phyloP scores from a whole-genome alignment of 768 basidiomycete genomes.

The Leccinum variicolor region DNA sequence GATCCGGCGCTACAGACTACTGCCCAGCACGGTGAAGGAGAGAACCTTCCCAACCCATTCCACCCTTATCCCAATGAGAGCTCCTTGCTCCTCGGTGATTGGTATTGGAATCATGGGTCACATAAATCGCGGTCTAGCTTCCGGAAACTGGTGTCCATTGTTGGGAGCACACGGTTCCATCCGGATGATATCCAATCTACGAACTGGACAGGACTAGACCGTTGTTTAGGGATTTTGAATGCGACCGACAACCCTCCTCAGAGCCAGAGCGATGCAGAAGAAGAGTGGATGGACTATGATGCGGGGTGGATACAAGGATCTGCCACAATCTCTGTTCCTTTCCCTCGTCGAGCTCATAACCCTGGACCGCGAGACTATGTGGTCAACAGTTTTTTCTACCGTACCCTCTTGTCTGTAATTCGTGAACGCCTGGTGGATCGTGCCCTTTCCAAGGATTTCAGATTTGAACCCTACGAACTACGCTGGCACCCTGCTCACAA shows the following conservation, averaged over 20 bases:
- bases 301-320: too few species aligned
- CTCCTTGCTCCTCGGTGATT: too few species aligned
- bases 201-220: background rate
- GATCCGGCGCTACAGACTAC: too few species aligned
- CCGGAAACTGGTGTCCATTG: background rate
- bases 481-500: background rate
- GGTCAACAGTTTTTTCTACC: background rate
- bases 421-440: background rate
- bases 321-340: too few species aligned
- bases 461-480: background rate
- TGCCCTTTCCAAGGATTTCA: background rate
- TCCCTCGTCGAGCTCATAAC: too few species aligned
- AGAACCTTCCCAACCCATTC: too few species aligned
- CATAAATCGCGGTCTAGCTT: background rate
- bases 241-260: background rate
- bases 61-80: too few species aligned
- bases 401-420: background rate
- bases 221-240: background rate
- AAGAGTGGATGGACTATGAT: background rate
- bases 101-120: too few species aligned
- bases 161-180: background rate
- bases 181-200: background rate
- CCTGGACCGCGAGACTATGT: background rate
- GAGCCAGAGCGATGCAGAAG: background rate
- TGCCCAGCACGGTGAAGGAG: too few species aligned